Percentiles rank a stretch among this genome's conserved stretches.
These are phyloP conservation scores for Zygnema circumcarinatum DNA, from an alignment of 139 green algal genomes.

Conservation along the genomic window DNA sequence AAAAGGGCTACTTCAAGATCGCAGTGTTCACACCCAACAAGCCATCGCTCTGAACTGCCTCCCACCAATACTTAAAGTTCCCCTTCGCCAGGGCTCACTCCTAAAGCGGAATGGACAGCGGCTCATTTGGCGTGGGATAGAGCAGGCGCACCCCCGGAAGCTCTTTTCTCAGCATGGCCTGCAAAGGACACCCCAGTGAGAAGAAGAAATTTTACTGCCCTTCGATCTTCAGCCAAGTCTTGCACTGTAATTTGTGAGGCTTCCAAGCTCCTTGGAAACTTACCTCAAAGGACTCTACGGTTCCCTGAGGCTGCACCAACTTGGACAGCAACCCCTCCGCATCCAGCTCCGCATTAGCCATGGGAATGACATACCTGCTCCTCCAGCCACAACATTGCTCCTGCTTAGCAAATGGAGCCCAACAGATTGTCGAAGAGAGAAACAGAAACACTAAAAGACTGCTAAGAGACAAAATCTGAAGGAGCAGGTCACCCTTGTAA, in stretches of 20 bases:
- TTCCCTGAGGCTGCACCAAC: constrained; percentile 11
- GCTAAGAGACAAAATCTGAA: background rate
- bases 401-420: background rate
- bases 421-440: background rate
- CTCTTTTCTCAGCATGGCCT: background rate
- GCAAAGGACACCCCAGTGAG: background rate
- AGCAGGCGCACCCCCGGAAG: background rate
- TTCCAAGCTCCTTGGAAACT: background rate
- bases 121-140: background rate
- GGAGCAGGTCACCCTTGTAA: background rate
- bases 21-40: no score
- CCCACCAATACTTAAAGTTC: no score
- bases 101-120: background rate
- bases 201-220: background rate
- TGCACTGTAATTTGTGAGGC: background rate
- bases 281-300: background rate
- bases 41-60: no score
- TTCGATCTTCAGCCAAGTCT: background rate
- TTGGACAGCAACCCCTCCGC: constrained; percentile 16
- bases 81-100: no score
- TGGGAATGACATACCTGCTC: constrained; percentile 36
- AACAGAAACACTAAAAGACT: constrained; percentile 7
- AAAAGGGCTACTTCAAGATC: no score
- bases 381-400: background rate
- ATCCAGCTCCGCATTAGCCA: constrained; percentile 41